These are phyloP conservation scores for Microsporum audouinii DNA, from an alignment of 2,329 filamentous ascomycete genomes.

Conservation along the genomic window DNA sequence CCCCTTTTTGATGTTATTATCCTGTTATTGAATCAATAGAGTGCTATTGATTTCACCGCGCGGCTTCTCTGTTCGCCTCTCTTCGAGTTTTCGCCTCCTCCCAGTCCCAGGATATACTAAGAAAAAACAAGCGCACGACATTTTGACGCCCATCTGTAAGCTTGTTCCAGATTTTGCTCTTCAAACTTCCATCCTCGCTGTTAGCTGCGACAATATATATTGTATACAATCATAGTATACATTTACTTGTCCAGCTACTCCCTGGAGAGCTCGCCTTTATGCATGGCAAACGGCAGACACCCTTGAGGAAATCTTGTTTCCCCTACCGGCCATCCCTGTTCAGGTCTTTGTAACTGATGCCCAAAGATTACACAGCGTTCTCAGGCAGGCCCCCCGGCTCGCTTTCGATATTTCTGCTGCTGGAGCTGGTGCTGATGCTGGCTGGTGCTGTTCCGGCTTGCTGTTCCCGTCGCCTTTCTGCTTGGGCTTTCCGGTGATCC, in stretches of 20 bases:
- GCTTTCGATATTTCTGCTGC: not conserved
- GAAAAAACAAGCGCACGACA: not conserved
- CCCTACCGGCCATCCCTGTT: not conserved
- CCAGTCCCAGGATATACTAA: not conserved
- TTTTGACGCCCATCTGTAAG: not conserved
- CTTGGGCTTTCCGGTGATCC: not conserved
- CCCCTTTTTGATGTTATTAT: not conserved
- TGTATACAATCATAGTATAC: not conserved
- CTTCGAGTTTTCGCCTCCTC: not conserved
- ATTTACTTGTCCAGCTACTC: not conserved
- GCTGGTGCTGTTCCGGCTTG: not conserved
- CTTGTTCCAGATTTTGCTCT: not conserved
- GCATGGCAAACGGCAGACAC: not conserved
- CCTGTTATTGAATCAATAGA: not conserved
- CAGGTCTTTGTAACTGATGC: conserved; percentile 5
- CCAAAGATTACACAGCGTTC: conserved; percentile 6
- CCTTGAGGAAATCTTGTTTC: not conserved
- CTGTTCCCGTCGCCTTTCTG: not conserved
- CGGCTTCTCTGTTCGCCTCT: not conserved
- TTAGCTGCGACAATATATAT: not conserved
- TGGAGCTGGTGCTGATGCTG: not conserved
- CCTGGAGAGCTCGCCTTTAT: not conserved
- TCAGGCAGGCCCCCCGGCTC: not conserved
- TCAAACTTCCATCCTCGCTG: not conserved
- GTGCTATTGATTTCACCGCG: not conserved